Base-by-base conservation (phyloP, 768 basidiomycete species). In the Lentinula guzmanii region DNA sequence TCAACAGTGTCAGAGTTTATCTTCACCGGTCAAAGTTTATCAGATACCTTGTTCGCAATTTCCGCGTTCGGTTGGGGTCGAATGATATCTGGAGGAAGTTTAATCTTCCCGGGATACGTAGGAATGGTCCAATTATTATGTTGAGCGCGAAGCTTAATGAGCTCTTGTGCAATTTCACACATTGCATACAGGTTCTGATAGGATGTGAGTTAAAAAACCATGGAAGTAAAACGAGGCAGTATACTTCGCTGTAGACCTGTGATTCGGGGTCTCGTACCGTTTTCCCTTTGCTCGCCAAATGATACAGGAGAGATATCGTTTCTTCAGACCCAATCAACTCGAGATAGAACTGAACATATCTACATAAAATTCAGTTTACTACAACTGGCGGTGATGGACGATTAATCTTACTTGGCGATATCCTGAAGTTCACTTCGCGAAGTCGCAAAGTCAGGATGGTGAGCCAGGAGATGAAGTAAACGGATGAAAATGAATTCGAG, bases 271-370 rank as follows among this genome's bases (percentile, higher is more conserved):
- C 96, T 4, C 89, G 83, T 5, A 96, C 91, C 0, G 91, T 91
- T 78, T 98, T 98, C 57, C 86, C 77, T 70, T 89, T 91, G 67
- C 81, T 74, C 0, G 95, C 89, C 15, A 98, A 79, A 66, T 92
- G 86, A 65, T 87, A 94, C 15, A 99, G 76, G 1, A 98, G 79
- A 0, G 90, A 83, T 18, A 98, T 76, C 65, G 93, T 98, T 43
- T 98, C 93, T n/a, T 82, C 70, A 16, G 82, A 85, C 21, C 82
- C 86, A 18, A 98, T 75, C 58, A 86, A 79, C 52, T 91, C 88
- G 10, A 98, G 79, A 71, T 91, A 98, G 67, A 95, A 90, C 33
- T 91, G 86, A 61, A 98, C 79, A 72, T 97, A 96, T 74, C 95
- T 97, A 66, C 16, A 5, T 39, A 51, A 57, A n/a, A 55, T 45